Evolutionary conservation across 1,139 yeast species (phyloP).

Genomic region (Meyerozyma elateridarum): DNA sequence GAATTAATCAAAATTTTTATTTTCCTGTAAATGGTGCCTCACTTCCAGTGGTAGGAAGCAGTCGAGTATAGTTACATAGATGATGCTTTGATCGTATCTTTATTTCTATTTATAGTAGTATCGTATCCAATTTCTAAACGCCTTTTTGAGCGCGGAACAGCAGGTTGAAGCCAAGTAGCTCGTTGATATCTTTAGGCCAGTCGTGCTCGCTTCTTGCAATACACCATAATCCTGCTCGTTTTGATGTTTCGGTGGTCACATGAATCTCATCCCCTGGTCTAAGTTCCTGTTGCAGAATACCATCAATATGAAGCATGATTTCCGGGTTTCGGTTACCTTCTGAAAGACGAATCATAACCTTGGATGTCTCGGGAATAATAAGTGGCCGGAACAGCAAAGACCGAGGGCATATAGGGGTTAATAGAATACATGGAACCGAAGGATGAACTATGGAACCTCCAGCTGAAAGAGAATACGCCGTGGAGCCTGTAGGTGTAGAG

Average conservation of each 20-base stretch:
- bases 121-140: too few species aligned
- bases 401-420: slow-evolving; percentile 89
- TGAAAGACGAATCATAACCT: slow-evolving; percentile 63
- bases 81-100: too few species aligned
- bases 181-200: slow-evolving; percentile 88
- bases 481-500: slow-evolving; percentile 92
- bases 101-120: too few species aligned
- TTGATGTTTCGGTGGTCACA: slow-evolving; percentile 47
- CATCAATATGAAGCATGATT: slow-evolving; percentile 70
- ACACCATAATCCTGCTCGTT: slow-evolving; percentile 74
- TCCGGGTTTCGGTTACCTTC: slow-evolving; percentile 38
- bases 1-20: too few species aligned
- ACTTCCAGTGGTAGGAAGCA: too few species aligned
- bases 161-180: slow-evolving; percentile 74
- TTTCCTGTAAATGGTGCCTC: too few species aligned
- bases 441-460: slow-evolving; percentile 96
- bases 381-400: slow-evolving; percentile 84
- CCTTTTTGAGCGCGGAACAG: too few species aligned
- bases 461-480: slow-evolving; percentile 84
- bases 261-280: slow-evolving; percentile 76
- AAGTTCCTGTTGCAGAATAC: slow-evolving; percentile 66
- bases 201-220: slow-evolving; percentile 78
- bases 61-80: too few species aligned
- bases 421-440: slow-evolving; percentile 69
- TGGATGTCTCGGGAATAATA: slow-evolving; percentile 68